Conservation (phyloP, 306 rosid genomes). For the Ziziphus jujuba region DNA sequence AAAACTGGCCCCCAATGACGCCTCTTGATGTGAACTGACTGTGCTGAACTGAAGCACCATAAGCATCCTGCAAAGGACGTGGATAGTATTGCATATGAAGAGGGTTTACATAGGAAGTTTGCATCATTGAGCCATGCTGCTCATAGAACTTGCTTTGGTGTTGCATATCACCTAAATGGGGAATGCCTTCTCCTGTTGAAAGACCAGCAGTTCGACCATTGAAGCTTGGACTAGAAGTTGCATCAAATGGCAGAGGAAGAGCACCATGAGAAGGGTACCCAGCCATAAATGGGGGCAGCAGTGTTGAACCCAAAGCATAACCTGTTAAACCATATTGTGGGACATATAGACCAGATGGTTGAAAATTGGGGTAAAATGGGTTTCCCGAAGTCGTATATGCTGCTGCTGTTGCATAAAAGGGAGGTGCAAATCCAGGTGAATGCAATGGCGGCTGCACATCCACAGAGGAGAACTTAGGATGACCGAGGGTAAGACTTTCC, state of each 20-base stretch:
- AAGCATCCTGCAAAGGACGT: constrained; percentile 36
- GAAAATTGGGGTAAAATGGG: constrained; percentile 46
- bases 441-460: constrained; percentile 47
- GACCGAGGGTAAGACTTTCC: constrained; percentile 39
- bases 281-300: constrained; percentile 41
- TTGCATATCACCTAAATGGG: constrained; percentile 37
- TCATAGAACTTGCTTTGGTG: constrained; percentile 47
- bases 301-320: constrained; percentile 43
- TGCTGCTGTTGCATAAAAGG: constrained; percentile 50
- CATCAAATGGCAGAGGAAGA: constrained; percentile 45
- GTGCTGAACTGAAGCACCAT: constrained; percentile 37
- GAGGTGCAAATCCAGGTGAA: constrained; percentile 41
- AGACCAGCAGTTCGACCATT: constrained; percentile 41
- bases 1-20: constrained; percentile 28
- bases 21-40: constrained; percentile 38
- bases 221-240: constrained; percentile 36
- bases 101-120: constrained; percentile 51
- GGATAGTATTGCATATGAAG: constrained; percentile 40
- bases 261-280: constrained; percentile 51
- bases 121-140: constrained; percentile 45
- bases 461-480: constrained; percentile 45
- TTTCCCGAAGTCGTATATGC: constrained; percentile 48
- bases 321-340: constrained; percentile 50
- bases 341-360: constrained; percentile 34
- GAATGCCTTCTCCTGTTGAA: constrained; percentile 39